These are phyloP conservation scores for Phyllosticta citribraziliensis DNA, from an alignment of 2,329 filamentous ascomycete species.

Conservation along the genomic window DNA sequence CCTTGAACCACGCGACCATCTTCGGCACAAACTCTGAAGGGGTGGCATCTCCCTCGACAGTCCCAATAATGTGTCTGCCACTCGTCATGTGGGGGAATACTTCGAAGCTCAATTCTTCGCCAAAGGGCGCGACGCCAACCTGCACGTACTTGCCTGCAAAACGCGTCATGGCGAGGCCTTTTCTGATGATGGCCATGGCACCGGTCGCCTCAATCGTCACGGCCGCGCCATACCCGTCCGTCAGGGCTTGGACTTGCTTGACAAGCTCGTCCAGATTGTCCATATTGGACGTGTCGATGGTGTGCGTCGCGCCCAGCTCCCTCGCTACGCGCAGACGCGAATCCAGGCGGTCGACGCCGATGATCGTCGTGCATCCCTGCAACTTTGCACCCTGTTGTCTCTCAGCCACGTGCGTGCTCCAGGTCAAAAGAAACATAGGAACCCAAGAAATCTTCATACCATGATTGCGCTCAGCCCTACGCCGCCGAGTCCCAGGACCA, in stretches of 20 bases:
- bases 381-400: conserved; percentile 35
- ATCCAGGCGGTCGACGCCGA: conserved; percentile 27
- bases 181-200: conserved; percentile 30
- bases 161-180: conserved; percentile 33
- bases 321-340: conserved; percentile 26
- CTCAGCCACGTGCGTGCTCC: neutral
- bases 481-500: conserved; percentile 37
- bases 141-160: conserved; percentile 41
- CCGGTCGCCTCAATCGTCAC: conserved; percentile 42
- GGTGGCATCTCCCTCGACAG: conserved; percentile 35
- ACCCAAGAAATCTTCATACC: neutral
- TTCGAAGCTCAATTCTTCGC: conserved; percentile 31
- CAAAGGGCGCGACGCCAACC: conserved; percentile 36
- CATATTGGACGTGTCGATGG: conserved; percentile 23
- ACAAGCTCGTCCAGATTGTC: conserved; percentile 15
- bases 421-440: too few species aligned
- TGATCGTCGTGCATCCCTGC: conserved; percentile 23
- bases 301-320: conserved; percentile 29
- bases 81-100: conserved; percentile 39
- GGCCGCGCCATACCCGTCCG: conserved; percentile 27
- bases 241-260: conserved; percentile 24
- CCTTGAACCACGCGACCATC: conserved; percentile 40
- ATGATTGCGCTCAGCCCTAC: conserved; percentile 40
- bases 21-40: conserved; percentile 34
- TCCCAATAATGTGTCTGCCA: conserved; percentile 40